These are phyloP conservation scores for Botryosphaeria dothidea DNA, from an alignment of 2,329 filamentous ascomycete species.

Conservation along the genomic window DNA sequence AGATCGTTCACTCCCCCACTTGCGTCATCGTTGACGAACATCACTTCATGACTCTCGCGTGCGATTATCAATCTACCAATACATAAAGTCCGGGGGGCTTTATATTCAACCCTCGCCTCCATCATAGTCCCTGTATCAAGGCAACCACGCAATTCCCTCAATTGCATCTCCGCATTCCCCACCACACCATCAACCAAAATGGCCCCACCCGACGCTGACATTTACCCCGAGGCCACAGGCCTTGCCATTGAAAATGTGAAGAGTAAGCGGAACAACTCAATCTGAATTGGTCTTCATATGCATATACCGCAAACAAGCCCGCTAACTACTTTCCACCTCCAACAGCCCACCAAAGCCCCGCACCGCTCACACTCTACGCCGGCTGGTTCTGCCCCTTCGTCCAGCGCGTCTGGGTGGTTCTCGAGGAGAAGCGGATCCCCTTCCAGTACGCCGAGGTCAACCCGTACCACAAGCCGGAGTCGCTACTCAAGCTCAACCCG, in stretches of 20 bases:
- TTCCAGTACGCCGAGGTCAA: conserved; percentile 73
- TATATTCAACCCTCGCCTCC: background rate
- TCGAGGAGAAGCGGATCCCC: conserved; percentile 71
- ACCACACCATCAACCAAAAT: background rate
- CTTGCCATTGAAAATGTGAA: conserved; percentile 33
- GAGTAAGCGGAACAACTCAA: conserved; percentile 23
- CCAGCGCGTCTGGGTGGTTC: conserved; percentile 71
- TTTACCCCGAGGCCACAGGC: conserved; percentile 38
- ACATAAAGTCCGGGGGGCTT: background rate
- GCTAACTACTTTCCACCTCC: background rate
- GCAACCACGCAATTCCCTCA: background rate
- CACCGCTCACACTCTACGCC: conserved; percentile 66
- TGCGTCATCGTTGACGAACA: conserved; percentile 1
- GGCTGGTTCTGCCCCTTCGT: conserved; percentile 73
- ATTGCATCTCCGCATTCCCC: no score
- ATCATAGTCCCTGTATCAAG: no score
- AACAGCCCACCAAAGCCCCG: conserved; percentile 38
- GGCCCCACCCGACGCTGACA: conserved; percentile 24
- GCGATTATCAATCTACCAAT: background rate
- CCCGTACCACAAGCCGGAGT: conserved; percentile 71
- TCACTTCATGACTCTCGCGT: background rate
- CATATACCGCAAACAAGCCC: no score
- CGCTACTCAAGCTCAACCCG: conserved; percentile 71
- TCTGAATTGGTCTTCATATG: no score
- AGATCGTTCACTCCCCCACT: background rate